Base-by-base conservation (phyloP, 441 rosid genomes). In the Bocquillonia castaneifolia region DNA sequence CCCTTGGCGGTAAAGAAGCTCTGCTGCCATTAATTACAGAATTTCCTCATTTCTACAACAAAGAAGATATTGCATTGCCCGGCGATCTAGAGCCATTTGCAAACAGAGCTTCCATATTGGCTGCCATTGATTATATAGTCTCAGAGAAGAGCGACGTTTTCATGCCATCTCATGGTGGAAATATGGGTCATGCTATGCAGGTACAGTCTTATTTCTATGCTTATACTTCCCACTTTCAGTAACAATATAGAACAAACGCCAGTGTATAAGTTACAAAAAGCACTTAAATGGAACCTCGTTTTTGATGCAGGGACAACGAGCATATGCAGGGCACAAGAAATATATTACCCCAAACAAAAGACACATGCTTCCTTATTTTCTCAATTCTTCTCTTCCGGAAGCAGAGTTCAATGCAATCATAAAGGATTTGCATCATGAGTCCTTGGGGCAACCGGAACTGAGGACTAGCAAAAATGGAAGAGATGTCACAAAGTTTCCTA, bases 121-220 rank as follows among this genome's bases (percentile, higher is more conserved):
- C 98, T 64, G 96, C 97, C 10, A 81, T 91, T 10, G 97, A 93
- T 77, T 88, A 80, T 42, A 72, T 93, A 67, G 95, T 93, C 31
- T 88, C 93, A 0, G 88, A 82, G 65, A 81, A 78, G 59, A 91
- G 98, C 60, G 92, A 93, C 51, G 89, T 91, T 72, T 93, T 93
- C 81, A 88, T 93, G 97, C 87, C 98, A 60, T 93, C 98, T 71
- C 97, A 91, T 18, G 98, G 98, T 53, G 99, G 99, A 72, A 93
- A 93, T 70, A 93, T 93, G 99, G 97, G 96, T 31, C 99, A 88
- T 5, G 87, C 95, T 2, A 79, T 92, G 73, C 98, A 89, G 96
- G 97, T 89, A 81, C 63, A 13, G 45, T 34, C 55, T 29, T 0
- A 12, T 12, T 50, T 7, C 32, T 2, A 45, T 3, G 3, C 22